Percentiles rank a stretch among this genome's conserved stretches.
Conservation (phyloP, 1,284 basidiomycete genomes). For the Trametes polyzona region DNA sequence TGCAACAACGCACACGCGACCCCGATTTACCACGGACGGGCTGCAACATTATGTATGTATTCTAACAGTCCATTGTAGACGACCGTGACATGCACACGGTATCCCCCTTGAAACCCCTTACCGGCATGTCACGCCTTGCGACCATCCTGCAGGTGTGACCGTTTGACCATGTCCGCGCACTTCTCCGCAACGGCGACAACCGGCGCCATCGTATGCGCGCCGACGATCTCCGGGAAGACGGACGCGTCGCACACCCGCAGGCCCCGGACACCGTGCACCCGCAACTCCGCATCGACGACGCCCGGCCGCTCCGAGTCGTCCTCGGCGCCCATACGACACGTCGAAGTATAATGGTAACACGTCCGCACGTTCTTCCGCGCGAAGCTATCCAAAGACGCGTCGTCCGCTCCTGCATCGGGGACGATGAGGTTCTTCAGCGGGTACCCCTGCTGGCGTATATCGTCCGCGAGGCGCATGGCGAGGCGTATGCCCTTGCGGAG, state of each 20-base stretch:
- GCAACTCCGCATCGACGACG: slow-evolving; percentile 53
- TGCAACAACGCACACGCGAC: too few species aligned
- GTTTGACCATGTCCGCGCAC: slow-evolving; percentile 19
- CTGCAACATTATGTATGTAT: too few species aligned
- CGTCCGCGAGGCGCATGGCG: slow-evolving; percentile 32
- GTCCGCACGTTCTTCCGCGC: slow-evolving; percentile 33
- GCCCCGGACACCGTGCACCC: slow-evolving; percentile 49
- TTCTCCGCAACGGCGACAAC: slow-evolving; percentile 42
- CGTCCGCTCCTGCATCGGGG: slow-evolving; percentile 29
- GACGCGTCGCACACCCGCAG: slow-evolving; percentile 46
- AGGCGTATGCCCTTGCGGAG: slow-evolving; percentile 34
- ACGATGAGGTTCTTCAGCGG: slow-evolving; percentile 36
- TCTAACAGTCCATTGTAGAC: too few species aligned
- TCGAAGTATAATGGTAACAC: slow-evolving; percentile 42
- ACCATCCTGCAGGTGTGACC: too few species aligned
- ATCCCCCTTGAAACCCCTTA: too few species aligned
- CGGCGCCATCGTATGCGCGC: slow-evolving; percentile 42
- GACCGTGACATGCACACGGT: too few species aligned
- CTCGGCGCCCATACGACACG: slow-evolving; percentile 44
- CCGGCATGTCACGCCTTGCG: too few species aligned
- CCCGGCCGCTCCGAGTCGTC: slow-evolving; percentile 35
- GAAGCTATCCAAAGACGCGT: slow-evolving; percentile 36
- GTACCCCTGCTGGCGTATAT: slow-evolving; percentile 38
- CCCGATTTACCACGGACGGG: too few species aligned
- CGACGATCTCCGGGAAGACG: slow-evolving; percentile 42